Percentiles rank a stretch among this genome's conserved stretches.
Conservation (phyloP, 2,329 filamentous ascomycete genomes). For the Epichloe elymi region DNA sequence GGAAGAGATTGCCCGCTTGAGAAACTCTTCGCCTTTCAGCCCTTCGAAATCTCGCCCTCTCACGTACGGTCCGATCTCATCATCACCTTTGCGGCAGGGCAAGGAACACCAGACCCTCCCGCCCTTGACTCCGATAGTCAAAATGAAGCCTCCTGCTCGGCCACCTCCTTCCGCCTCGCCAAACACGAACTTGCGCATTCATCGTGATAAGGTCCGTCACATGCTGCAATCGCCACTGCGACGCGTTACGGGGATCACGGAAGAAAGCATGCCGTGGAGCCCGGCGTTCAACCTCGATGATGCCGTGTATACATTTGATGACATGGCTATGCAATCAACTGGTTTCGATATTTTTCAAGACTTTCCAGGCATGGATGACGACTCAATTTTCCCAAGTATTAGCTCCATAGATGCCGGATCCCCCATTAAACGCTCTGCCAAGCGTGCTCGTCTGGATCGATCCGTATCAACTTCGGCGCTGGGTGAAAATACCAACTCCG, state of each 20-base stretch:
- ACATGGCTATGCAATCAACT: constrained; percentile 34
- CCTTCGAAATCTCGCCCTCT: constrained; percentile 57
- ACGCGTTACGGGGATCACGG: constrained; percentile 30
- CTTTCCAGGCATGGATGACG: constrained; percentile 15
- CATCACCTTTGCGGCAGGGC: constrained; percentile 51
- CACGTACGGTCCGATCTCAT: constrained; percentile 43
- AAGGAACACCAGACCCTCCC: constrained; percentile 51
- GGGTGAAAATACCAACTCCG: constrained; percentile 43
- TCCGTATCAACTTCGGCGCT: constrained; percentile 50
- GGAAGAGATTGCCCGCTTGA: constrained; percentile 86
- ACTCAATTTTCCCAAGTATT: constrained; percentile 23
- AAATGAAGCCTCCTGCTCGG: constrained; percentile 51
- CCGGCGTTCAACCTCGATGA: constrained; percentile 55
- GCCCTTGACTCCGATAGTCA: constrained; percentile 72
- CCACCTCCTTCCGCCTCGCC: constrained; percentile 70
- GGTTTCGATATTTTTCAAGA: constrained; percentile 52
- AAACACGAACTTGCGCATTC: constrained; percentile 80
- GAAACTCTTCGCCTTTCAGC: constrained; percentile 86
- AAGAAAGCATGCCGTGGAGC: constrained; percentile 44
- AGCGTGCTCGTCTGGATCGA: constrained; percentile 49
- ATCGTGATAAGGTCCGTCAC: constrained; percentile 69
- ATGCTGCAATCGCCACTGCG: constrained; percentile 66
- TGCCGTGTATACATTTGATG: constrained; percentile 32
- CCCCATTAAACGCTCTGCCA: constrained; percentile 47
- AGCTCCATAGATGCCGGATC: constrained; percentile 43